Evolutionary conservation across 805 yeast species (phyloP).

Genomic region (Hanseniaspora lachancei): DNA sequence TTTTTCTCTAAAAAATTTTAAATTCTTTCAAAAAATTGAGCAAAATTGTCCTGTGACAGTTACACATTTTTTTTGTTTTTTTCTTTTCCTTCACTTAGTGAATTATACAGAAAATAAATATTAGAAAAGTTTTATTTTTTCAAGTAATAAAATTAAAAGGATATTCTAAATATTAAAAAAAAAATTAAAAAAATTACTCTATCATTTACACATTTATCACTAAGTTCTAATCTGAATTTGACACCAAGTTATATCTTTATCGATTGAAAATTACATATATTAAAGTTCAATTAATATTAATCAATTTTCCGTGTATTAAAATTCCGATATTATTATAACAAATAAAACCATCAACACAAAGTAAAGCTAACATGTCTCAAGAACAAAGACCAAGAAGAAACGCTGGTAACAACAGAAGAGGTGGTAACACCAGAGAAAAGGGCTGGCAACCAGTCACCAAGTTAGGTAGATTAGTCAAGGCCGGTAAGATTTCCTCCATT

Average conservation of each 20-base stretch:
- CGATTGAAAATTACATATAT: constrained; percentile 39
- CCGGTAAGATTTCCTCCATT: constrained; percentile 89
- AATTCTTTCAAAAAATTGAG: too few species aligned
- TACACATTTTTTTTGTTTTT: too few species aligned
- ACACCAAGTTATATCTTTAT: constrained; percentile 19
- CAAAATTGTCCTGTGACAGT: too few species aligned
- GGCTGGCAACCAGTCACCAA: constrained; percentile 99
- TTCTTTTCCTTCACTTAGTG: too few species aligned
- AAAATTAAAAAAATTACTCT: too few species aligned
- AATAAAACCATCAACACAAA: constrained; percentile 13
- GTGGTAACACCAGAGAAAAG: constrained; percentile 81
- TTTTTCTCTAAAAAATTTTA: too few species aligned
- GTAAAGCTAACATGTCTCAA: constrained; percentile 27
- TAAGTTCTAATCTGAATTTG: background rate
- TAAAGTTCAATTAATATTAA: constrained; percentile 15
- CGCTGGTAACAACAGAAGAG: constrained; percentile 55
- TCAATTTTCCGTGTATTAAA: constrained; percentile 38
- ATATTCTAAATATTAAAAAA: too few species aligned
- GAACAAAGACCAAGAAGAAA: constrained; percentile 37
- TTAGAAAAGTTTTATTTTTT: too few species aligned
- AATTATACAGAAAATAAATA: too few species aligned
- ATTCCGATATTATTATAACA: constrained; percentile 31
- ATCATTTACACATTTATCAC: too few species aligned
- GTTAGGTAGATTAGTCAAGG: constrained; percentile 98
- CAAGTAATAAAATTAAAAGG: too few species aligned